These are phyloP conservation scores for Aureobasidium sp. DNA, from an alignment of 2,329 filamentous ascomycete genomes.

Conservation along the genomic window DNA sequence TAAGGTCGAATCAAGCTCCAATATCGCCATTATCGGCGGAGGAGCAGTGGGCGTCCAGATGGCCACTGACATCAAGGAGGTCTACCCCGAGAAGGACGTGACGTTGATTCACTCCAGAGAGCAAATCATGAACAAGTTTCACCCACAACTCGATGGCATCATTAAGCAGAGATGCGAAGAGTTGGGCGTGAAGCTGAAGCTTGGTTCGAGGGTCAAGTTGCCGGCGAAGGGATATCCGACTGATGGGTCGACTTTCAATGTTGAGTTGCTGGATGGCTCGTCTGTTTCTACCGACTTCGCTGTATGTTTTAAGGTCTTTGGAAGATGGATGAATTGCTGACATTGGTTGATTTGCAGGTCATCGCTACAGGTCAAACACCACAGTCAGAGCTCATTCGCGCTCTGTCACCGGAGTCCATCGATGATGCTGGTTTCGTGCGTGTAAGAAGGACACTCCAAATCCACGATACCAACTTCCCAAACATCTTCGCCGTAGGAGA, in stretches of 20 bases:
- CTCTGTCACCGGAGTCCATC: conserved; percentile 30
- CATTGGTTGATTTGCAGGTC: conserved; percentile 33
- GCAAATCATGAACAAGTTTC: conserved; percentile 46
- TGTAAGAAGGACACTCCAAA: conserved; percentile 50
- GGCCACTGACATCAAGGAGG: conserved; percentile 49
- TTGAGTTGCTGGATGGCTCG: conserved; percentile 40
- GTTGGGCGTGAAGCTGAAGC: conserved; percentile 43
- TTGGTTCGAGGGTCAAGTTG: conserved; percentile 28
- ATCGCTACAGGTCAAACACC: conserved; percentile 53
- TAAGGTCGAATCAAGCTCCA: background rate
- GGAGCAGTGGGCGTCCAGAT: conserved; percentile 56
- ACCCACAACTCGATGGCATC: conserved; percentile 30
- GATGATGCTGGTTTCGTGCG: conserved; percentile 23
- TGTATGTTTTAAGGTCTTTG: conserved; percentile 24
- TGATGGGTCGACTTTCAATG: conserved; percentile 17
- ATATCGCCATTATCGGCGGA: conserved; percentile 35
- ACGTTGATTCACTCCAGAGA: conserved; percentile 50
- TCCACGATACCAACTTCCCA: conserved; percentile 39
- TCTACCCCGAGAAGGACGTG: conserved; percentile 49
- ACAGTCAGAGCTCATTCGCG: conserved; percentile 41
- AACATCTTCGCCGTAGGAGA: conserved; percentile 58
- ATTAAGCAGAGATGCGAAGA: conserved; percentile 35
- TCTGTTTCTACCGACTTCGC: conserved; percentile 43
- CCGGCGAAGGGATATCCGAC: conserved; percentile 19
- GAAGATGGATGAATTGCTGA: background rate